These are phyloP conservation scores for Jatropha curcas DNA, from an alignment of 345 rosid genomes.

Conservation along the genomic window DNA sequence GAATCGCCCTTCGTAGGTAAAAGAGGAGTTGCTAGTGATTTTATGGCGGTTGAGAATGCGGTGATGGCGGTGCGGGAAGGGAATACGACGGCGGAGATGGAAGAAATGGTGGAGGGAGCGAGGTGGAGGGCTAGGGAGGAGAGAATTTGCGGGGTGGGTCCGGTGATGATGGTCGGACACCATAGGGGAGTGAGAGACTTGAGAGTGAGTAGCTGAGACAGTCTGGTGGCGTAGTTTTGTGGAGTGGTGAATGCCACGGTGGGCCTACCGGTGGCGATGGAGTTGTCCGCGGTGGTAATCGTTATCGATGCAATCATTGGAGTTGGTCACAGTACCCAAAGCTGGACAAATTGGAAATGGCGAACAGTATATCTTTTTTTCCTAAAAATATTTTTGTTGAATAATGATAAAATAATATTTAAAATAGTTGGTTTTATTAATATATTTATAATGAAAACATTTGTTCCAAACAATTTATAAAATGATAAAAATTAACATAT, in stretches of 20 bases:
- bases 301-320: background rate
- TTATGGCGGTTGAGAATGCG: conserved; percentile 35
- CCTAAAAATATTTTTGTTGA: too few species aligned
- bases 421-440: too few species aligned
- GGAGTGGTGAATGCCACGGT: conserved; percentile 59
- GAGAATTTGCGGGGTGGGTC: conserved; percentile 39
- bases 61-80: conserved; percentile 57
- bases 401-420: too few species aligned
- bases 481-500: too few species aligned
- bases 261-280: conserved; percentile 23
- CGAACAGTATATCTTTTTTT: too few species aligned
- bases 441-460: too few species aligned
- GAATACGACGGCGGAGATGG: conserved; percentile 51
- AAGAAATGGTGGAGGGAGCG: conserved; percentile 35
- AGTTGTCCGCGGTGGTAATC: background rate
- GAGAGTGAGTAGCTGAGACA: conserved; percentile 42
- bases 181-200: conserved; percentile 46
- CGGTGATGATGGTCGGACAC: conserved; percentile 57
- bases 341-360: too few species aligned
- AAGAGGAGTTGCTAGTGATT: conserved; percentile 29
- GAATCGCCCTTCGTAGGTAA: conserved; percentile 27
- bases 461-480: too few species aligned
- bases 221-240: conserved; percentile 46
- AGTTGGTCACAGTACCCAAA: background rate
- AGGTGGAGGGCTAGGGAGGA: conserved; percentile 34